Evolutionary conservation across 2,329 filamentous ascomycete species (phyloP).

Genomic region (Alternaria sp.): DNA sequence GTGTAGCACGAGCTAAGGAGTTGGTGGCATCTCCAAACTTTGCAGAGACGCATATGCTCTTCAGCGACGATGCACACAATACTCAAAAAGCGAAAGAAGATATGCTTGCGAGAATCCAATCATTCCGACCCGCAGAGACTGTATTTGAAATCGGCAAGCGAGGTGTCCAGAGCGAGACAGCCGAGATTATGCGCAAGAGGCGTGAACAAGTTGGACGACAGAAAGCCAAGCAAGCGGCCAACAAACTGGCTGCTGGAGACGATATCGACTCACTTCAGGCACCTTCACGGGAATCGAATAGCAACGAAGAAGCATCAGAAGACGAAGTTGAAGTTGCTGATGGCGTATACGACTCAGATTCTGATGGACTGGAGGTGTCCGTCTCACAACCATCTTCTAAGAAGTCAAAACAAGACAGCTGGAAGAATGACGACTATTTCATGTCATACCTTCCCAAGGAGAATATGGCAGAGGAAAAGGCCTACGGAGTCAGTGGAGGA

Average conservation of each 20-base stretch:
- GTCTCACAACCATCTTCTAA: conserved; percentile 54
- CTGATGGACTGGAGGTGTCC: conserved; percentile 63
- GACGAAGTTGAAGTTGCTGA: conserved; percentile 47
- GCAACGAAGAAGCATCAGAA: conserved; percentile 40
- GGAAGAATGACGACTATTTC: conserved; percentile 88
- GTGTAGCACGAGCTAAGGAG: conserved; percentile 85
- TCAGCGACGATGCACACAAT: conserved; percentile 68
- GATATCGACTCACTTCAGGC: conserved; percentile 13
- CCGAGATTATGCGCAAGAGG: conserved; percentile 78
- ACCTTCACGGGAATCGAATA: conserved; percentile 20
- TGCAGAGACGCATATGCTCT: conserved; percentile 80
- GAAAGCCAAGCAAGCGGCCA: conserved; percentile 53
- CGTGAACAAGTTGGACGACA: conserved; percentile 73
- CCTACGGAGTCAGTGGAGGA: conserved; percentile 90
- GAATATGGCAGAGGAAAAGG: conserved; percentile 87
- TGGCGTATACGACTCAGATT: conserved; percentile 56
- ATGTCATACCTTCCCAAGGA: conserved; percentile 93
- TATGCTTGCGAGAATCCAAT: conserved; percentile 89
- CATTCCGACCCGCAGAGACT: conserved; percentile 89
- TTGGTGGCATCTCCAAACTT: conserved; percentile 75
- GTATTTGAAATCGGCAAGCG: conserved; percentile 93
- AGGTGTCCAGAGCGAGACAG: conserved; percentile 69
- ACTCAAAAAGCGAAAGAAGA: conserved; percentile 75
- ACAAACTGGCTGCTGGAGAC: conserved; percentile 43
- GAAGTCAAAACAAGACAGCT: conserved; percentile 59